phyloP scores from a whole-genome alignment of 306 rosid species.

The Sicyos edulis region DNA sequence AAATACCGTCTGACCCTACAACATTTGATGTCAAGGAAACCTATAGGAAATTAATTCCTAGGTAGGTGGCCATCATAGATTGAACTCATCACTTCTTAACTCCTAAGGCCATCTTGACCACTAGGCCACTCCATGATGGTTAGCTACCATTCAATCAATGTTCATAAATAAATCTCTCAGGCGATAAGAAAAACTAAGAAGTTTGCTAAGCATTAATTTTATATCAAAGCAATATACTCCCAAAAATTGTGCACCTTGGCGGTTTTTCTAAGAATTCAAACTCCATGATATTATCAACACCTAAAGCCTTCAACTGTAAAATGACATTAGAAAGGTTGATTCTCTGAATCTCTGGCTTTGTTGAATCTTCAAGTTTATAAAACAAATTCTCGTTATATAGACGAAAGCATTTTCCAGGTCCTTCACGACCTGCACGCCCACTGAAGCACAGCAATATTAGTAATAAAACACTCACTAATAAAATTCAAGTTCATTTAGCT shows the following conservation, averaged over 20 bases:
- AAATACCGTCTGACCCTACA: too few species aligned
- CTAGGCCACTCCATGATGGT: too few species aligned
- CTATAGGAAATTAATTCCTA: too few species aligned
- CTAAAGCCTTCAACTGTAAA: slow-evolving; percentile 90
- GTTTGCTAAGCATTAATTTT: too few species aligned
- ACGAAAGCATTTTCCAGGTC: slow-evolving; percentile 82
- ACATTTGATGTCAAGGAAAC: too few species aligned
- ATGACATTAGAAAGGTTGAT: slow-evolving; percentile 80
- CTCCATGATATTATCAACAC: slow-evolving; percentile 77
- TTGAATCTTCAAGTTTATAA: slow-evolving; percentile 77
- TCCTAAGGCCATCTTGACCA: too few species aligned
- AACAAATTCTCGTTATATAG: slow-evolving; percentile 66
- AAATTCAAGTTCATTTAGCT: neutral
- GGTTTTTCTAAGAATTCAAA: slow-evolving; percentile 89
- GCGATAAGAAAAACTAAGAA: too few species aligned
- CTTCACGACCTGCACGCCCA: slow-evolving; percentile 95
- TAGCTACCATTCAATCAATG: too few species aligned
- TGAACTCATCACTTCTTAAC: too few species aligned
- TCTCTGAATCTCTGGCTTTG: slow-evolving; percentile 85
- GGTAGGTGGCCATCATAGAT: too few species aligned
- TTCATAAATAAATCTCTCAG: too few species aligned
- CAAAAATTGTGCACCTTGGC: slow-evolving; percentile 42
- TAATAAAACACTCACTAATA: neutral
- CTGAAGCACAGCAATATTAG: slow-evolving; percentile 35
- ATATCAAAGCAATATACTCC: too few species aligned